Conservation (phyloP, 768 basidiomycete genomes). For the Asterophora lycoperdoides region DNA sequence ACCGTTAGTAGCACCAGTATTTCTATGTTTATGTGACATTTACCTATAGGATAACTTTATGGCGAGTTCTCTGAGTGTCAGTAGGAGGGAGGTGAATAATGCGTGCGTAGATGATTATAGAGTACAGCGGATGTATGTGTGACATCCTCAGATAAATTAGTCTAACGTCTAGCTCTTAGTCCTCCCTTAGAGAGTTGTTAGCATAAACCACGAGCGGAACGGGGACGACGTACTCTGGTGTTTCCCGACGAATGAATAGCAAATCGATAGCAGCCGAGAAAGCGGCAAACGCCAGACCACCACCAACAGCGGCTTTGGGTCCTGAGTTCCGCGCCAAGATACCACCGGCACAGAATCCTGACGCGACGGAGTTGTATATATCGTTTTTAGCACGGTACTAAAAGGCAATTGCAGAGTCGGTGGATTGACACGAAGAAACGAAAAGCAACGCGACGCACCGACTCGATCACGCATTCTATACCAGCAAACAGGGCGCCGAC, state of each 20-base stretch:
- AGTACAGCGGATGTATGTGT: conserved; percentile 19
- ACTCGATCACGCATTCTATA: conserved; percentile 92
- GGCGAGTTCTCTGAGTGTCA: too few relatives aligned
- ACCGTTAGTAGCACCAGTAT: not conserved
- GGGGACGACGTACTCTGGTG: conserved; percentile 58
- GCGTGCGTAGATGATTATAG: conserved; percentile 12
- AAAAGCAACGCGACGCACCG: conserved; percentile 48
- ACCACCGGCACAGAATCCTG: conserved; percentile 86
- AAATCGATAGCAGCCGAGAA: conserved; percentile 91
- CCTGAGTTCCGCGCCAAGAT: conserved; percentile 85
- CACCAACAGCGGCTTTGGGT: conserved; percentile 80
- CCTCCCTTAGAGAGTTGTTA: conserved; percentile 33
- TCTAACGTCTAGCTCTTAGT: conserved; percentile 42
- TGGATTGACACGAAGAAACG: not conserved
- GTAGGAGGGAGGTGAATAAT: not conserved
- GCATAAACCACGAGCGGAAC: conserved; percentile 6
- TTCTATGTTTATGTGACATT: not conserved
- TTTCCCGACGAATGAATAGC: conserved; percentile 69
- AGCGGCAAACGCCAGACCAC: conserved; percentile 87
- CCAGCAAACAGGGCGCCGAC: conserved; percentile 94
- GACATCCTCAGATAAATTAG: conserved; percentile 16
- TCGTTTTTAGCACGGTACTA: conserved; percentile 97
- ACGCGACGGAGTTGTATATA: conserved; percentile 83
- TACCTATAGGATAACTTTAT: conserved; percentile 1
- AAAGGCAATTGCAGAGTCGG: not conserved